Evolutionary conservation across 2,329 filamentous ascomycete genomes (phyloP), one percentile per base, ranked within the genome.

Genomic region (Fusarium sp.): DNA sequence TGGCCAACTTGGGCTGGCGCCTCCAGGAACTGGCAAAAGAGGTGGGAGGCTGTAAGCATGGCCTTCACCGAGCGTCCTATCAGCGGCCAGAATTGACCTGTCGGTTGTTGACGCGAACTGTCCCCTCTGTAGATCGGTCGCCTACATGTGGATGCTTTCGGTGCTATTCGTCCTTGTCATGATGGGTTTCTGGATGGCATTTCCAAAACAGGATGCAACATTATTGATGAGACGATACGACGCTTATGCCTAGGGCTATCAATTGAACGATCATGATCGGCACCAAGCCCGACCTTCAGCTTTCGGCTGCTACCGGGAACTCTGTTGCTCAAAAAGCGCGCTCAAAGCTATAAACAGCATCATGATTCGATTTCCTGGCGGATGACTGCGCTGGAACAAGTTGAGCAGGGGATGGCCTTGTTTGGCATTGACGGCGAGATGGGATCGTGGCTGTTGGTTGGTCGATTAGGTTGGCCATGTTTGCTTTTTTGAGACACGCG

Each of bases 401-500:
- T 48, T 35, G 55, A 62, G 64, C 68, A 69, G 66, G 68, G 68
- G 47, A 61, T 47, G 43, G 46, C 61, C 66, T 61, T 64, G 68
- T 52, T 42, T 46, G 34, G 22, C 36, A 43, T 59, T 31, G 43
- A 48, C 51, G 55, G 41, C 39, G 40, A 56, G 50, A 60, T 68
- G 46, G 51, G 35, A 39, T 48, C 34, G 53, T 46, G 54, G 10
- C 40, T n/a, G 47, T 43, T 63, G 61, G 50, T 69, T 70, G 64
- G 64, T 53, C 45, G 48, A 42, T 22, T 15, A 39, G 52, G 32
- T 50, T 46, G 52, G 45, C 49, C 52, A 61, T 70, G 58, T 61
- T 70, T 70, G 64, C 66, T 70, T 71, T 69, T 71, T 61, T 22
- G 36, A 58, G 44, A 66, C 53, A 68, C 43, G 4, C 52, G 53